Percentiles rank a stretch among this genome's conserved stretches.
Conservation (phyloP, 2,329 filamentous ascomycete genomes). For the Penicillium sp. region DNA sequence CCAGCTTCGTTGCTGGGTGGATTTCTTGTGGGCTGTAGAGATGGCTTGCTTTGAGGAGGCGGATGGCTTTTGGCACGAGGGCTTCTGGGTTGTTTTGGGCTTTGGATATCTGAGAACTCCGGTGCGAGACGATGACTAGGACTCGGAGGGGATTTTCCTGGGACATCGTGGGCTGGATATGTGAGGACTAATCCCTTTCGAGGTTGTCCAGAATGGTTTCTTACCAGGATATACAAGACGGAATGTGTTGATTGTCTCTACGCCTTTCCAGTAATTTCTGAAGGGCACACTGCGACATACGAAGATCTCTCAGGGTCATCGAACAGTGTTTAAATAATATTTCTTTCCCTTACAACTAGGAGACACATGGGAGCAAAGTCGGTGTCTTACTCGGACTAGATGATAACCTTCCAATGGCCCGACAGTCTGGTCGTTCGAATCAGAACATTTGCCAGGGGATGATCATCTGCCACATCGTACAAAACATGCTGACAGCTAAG, state of each 20-base stretch:
- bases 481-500: background rate
- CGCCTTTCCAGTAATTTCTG: background rate
- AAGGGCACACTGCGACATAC: background rate
- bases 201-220: background rate
- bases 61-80: conserved; percentile 19
- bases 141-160: conserved; percentile 20
- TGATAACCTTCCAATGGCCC: conserved; percentile 9
- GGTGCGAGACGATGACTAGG: conserved; percentile 24
- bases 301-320: background rate
- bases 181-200: background rate
- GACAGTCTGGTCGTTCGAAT: background rate
- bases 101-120: conserved; percentile 16
- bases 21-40: conserved; percentile 6
- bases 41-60: conserved; percentile 15
- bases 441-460: background rate
- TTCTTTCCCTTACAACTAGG: background rate
- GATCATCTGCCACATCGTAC: background rate
- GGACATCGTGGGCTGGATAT: conserved; percentile 3
- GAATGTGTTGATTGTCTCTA: background rate
- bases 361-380: background rate
- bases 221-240: background rate
- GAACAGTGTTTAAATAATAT: background rate
- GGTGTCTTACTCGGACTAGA: conserved; percentile 3
- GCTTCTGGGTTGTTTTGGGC: conserved; percentile 18
- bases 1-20: conserved; percentile 11